These are phyloP conservation scores for Camelina neglecta DNA, from an alignment of 345 rosid species.

Conservation along the genomic window DNA sequence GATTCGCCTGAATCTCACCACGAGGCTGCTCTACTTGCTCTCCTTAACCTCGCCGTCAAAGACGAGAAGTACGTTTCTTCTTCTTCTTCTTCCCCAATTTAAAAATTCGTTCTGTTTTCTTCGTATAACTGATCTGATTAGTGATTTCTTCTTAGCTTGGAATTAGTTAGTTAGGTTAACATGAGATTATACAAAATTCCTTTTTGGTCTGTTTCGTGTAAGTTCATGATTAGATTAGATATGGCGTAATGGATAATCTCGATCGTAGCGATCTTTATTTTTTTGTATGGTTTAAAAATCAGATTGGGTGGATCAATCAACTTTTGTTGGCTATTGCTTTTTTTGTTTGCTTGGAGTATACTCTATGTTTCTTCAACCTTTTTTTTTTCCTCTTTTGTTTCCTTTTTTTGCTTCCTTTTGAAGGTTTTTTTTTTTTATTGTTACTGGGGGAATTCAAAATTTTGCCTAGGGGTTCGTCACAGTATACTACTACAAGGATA, in stretches of 20 bases:
- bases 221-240: constrained; percentile 28
- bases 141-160: background rate
- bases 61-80: constrained; percentile 73
- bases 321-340: constrained; percentile 24
- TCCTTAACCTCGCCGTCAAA: constrained; percentile 95
- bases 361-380: constrained; percentile 19
- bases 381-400: background rate
- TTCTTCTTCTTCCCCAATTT: background rate
- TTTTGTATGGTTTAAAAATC: constrained; percentile 15
- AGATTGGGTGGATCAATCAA: constrained; percentile 40
- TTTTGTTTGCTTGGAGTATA: constrained; percentile 35
- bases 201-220: constrained; percentile 31
- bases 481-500: too few relatives aligned
- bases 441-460: constrained; percentile 23
- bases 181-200: background rate
- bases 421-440: constrained; percentile 11
- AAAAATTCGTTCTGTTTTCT: constrained; percentile 17
- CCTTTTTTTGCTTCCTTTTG: constrained; percentile 19
- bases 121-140: constrained; percentile 19
- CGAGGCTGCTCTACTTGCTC: constrained; percentile 88
- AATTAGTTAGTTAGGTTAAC: constrained; percentile 13
- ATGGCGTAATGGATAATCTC: constrained; percentile 21
- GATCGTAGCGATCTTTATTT: background rate
- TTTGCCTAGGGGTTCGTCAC: constrained; percentile 42
- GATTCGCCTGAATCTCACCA: constrained; percentile 55